These are phyloP conservation scores for Candida verbasci DNA, from an alignment of 805 yeast species.

Conservation along the genomic window DNA sequence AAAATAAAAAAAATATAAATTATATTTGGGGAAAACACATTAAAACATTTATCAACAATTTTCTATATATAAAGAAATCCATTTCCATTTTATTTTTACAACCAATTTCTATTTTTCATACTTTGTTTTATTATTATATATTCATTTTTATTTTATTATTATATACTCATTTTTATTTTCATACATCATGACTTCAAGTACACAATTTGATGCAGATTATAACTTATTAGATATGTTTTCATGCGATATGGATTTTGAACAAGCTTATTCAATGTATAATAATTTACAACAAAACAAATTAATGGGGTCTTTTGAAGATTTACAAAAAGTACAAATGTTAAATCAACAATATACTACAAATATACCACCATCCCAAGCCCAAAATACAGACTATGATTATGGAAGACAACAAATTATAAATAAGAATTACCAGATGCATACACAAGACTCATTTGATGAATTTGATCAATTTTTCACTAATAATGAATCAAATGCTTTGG, in stretches of 20 bases:
- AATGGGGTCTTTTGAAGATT: constrained; percentile 28
- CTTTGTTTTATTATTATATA: no score
- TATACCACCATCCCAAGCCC: neutral
- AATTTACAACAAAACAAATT: constrained; percentile 37
- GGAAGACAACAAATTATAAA: constrained; percentile 8
- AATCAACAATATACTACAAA: constrained; percentile 14
- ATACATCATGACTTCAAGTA: neutral
- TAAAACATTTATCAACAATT: no score
- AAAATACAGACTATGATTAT: constrained; percentile 2
- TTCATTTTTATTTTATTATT: no score
- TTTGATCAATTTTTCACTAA: constrained; percentile 33
- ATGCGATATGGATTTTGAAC: constrained; percentile 43
- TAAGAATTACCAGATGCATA: constrained; percentile 20
- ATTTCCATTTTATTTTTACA: neutral
- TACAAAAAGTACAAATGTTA: constrained; percentile 33
- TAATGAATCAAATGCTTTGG: constrained; percentile 36
- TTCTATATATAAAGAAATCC: no score
- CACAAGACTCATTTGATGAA: constrained; percentile 18
- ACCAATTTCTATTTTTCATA: no score
- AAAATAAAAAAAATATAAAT: neutral
- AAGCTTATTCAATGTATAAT: constrained; percentile 38
- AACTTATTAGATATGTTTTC: constrained; percentile 24
- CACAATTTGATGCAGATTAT: neutral
- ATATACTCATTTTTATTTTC: neutral
- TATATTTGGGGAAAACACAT: neutral